These are phyloP conservation scores for Sextonia rubra DNA, from an alignment of 164 flowering plant genomes.

Conservation along the genomic window DNA sequence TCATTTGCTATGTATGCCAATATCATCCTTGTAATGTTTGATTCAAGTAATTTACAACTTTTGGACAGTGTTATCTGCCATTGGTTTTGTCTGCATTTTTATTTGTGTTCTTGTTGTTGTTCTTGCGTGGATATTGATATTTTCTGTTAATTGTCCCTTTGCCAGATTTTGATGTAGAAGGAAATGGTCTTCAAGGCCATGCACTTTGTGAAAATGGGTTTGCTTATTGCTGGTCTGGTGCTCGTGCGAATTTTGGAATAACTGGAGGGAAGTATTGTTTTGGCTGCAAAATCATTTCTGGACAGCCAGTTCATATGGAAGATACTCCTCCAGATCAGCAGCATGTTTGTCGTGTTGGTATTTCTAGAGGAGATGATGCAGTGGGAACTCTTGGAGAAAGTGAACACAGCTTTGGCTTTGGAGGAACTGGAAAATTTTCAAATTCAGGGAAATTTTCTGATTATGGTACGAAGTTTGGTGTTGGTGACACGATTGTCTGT, in stretches of 20 bases:
- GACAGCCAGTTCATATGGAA: constrained; percentile 50
- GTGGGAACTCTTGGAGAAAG: constrained; percentile 58
- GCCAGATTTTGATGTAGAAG: constrained; percentile 55
- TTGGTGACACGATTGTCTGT: constrained; percentile 60
- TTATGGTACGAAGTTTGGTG: constrained; percentile 50
- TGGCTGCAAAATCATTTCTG: constrained; percentile 50
- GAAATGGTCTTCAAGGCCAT: constrained; percentile 42
- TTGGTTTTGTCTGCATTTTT: neutral
- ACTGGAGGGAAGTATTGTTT: constrained; percentile 59
- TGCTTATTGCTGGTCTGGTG: constrained; percentile 78
- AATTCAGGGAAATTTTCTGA: constrained; percentile 37
- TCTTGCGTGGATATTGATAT: neutral
- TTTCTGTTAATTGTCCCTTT: constrained; percentile 1
- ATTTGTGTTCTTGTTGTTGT: neutral
- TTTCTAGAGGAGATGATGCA: constrained; percentile 51
- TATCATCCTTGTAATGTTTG: neutral
- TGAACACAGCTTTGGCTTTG: constrained; percentile 45
- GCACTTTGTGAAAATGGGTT: constrained; percentile 50
- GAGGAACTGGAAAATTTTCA: constrained; percentile 61
- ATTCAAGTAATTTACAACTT: neutral
- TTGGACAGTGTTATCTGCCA: neutral
- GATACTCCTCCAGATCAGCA: constrained; percentile 51
- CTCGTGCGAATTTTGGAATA: constrained; percentile 54
- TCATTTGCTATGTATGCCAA: neutral
- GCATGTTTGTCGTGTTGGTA: constrained; percentile 53